A percentile compares a stretch with the other conserved stretches of the same genome.
Evolutionary conservation across 805 yeast genomes (phyloP).

Genomic region (Kluyveromyces aestuarii): DNA sequence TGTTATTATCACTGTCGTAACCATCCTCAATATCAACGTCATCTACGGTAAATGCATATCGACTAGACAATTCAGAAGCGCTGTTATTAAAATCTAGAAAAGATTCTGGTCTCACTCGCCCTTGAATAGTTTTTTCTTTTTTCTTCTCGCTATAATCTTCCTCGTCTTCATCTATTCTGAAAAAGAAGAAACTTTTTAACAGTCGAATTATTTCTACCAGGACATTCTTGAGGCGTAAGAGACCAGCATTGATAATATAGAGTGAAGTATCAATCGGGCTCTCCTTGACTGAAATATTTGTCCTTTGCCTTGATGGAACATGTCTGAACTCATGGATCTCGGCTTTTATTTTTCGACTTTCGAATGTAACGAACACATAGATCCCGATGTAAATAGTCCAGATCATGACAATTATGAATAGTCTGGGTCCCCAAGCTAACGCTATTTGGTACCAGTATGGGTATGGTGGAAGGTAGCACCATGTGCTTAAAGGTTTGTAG

Average conservation of each 20-base stretch:
- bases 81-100: neutral
- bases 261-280: neutral
- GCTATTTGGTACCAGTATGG: constrained; percentile 70
- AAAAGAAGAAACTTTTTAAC: constrained; percentile 14
- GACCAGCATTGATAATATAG: neutral
- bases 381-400: constrained; percentile 57
- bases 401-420: constrained; percentile 52
- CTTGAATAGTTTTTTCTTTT: neutral
- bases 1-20: neutral
- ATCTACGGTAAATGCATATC: neutral
- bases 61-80: neutral
- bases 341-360: constrained; percentile 44
- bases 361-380: constrained; percentile 60
- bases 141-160: constrained; percentile 2
- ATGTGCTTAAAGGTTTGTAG: constrained; percentile 54
- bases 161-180: constrained; percentile 14
- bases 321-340: constrained; percentile 23
- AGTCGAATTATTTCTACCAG: constrained; percentile 6
- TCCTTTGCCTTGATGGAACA: constrained; percentile 1
- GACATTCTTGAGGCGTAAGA: neutral
- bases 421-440: constrained; percentile 78
- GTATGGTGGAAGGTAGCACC: constrained; percentile 69
- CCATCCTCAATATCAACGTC: constrained; percentile 3
- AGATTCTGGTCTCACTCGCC: neutral
- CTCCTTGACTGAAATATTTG: neutral